Evolutionary conservation across 208 protist species (phyloP).

Genomic region (Zelonia costaricensis): DNA sequence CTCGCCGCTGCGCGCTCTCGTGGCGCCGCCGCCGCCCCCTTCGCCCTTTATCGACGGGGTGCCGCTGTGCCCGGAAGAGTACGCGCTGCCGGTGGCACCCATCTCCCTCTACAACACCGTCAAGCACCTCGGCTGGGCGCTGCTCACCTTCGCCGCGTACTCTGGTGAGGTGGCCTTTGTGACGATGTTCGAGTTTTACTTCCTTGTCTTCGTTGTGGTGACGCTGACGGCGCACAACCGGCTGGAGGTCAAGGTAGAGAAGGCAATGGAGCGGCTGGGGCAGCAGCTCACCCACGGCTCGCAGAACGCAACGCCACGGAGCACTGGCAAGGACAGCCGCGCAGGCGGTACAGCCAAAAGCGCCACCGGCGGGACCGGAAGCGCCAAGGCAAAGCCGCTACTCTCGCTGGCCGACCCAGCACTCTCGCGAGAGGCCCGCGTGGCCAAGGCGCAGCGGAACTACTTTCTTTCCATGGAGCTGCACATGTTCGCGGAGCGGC

Average conservation of each 20-base stretch:
- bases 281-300: slow-evolving; percentile 7
- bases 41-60: slow-evolving; percentile 27
- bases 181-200: slow-evolving; percentile 51
- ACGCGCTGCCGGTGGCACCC: slow-evolving; percentile 52
- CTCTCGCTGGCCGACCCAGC: slow-evolving; percentile 3
- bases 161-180: slow-evolving; percentile 32
- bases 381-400: background rate
- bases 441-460: slow-evolving; percentile 33
- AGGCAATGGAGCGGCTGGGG: slow-evolving; percentile 29
- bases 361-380: background rate
- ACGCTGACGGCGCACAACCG: slow-evolving; percentile 60
- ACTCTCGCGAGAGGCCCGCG: slow-evolving; percentile 10
- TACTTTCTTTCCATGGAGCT: slow-evolving; percentile 69
- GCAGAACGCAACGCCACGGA: background rate
- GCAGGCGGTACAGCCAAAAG: background rate
- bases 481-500: slow-evolving; percentile 49
- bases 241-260: slow-evolving; percentile 37
- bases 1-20: slow-evolving; percentile 8
- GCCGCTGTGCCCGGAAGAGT: slow-evolving; percentile 44
- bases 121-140: slow-evolving; percentile 57
- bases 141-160: slow-evolving; percentile 51
- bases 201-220: slow-evolving; percentile 54
- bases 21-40: slow-evolving; percentile 15
- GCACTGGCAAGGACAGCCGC: background rate
- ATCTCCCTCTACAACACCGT: slow-evolving; percentile 40